Evolutionary conservation across 345 rosid species (phyloP).

Genomic region (Corchorus olitorius): DNA sequence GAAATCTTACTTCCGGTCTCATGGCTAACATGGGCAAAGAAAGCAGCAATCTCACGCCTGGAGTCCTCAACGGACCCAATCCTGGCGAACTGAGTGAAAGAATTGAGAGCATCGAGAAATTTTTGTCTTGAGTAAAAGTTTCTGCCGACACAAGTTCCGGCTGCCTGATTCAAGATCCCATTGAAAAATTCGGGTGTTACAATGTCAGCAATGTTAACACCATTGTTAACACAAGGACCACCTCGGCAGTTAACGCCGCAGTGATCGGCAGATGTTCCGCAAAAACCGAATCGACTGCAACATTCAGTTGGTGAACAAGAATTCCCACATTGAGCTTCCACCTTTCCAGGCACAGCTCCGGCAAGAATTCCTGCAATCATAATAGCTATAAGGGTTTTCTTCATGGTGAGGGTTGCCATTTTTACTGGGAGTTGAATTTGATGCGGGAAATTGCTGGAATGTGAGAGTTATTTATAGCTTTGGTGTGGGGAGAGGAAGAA

Average conservation of each 20-base stretch:
- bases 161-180: conserved; percentile 41
- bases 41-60: conserved; percentile 23
- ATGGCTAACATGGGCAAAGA: conserved; percentile 20
- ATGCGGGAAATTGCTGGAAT: background rate
- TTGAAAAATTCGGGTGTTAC: conserved; percentile 50
- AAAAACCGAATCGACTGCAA: conserved; percentile 7
- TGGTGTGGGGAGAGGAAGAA: background rate
- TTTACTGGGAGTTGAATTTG: background rate
- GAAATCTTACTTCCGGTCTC: conserved; percentile 23
- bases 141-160: conserved; percentile 39
- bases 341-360: background rate
- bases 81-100: conserved; percentile 21
- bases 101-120: conserved; percentile 31
- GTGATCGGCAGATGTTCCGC: background rate
- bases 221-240: conserved; percentile 10
- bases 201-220: conserved; percentile 32
- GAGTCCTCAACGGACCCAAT: conserved; percentile 19
- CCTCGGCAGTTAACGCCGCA: conserved; percentile 13
- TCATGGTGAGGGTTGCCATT: background rate
- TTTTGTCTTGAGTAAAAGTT: conserved; percentile 43
- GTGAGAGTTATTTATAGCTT: background rate
- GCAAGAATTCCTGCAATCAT: background rate
- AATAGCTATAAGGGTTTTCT: background rate
- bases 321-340: conserved; percentile 1
- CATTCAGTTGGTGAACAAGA: background rate